Evolutionary conservation across 1,139 yeast species (phyloP).

Genomic region (Blastobotrys ciferrii): DNA sequence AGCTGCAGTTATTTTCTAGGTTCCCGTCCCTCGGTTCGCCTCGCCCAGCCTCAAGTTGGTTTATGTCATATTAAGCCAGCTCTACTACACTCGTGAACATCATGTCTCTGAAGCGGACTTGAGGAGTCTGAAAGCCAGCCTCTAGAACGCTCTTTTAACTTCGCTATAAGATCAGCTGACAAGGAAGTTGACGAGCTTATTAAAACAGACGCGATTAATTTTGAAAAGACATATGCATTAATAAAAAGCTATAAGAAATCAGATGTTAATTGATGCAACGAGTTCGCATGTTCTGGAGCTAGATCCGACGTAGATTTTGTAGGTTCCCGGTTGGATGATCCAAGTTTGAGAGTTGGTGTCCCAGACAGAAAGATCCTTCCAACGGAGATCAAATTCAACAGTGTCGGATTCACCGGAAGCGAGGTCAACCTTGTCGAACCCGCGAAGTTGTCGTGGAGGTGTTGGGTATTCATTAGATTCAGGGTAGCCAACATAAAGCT

Average conservation of each 20-base stretch:
- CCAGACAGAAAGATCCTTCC: slow-evolving; percentile 61
- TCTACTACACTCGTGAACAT: too few species aligned
- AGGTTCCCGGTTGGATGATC: slow-evolving; percentile 59
- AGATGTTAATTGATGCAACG: slow-evolving; percentile 35
- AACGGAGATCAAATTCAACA: slow-evolving; percentile 48
- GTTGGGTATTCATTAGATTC: slow-evolving; percentile 39
- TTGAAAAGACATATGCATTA: background rate
- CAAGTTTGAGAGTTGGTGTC: slow-evolving; percentile 58
- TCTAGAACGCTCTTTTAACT: too few species aligned
- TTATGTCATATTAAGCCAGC: too few species aligned
- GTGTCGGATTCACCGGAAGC: slow-evolving; percentile 44
- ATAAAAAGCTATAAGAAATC: background rate
- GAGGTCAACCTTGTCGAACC: slow-evolving; percentile 56
- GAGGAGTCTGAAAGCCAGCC: too few species aligned
- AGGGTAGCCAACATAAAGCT: slow-evolving; percentile 58
- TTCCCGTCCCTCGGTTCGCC: too few species aligned
- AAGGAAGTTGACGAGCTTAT: too few species aligned
- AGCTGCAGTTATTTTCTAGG: too few species aligned
- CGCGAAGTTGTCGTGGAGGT: slow-evolving; percentile 55
- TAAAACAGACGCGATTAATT: too few species aligned
- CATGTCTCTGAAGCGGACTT: too few species aligned
- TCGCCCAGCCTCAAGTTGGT: too few species aligned
- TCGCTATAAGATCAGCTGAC: too few species aligned
- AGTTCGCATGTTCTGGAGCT: slow-evolving; percentile 54
- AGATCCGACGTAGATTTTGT: slow-evolving; percentile 52